Base-by-base conservation (phyloP, 2,329 filamentous ascomycete species). In the Aspergillus uvarum region DNA sequence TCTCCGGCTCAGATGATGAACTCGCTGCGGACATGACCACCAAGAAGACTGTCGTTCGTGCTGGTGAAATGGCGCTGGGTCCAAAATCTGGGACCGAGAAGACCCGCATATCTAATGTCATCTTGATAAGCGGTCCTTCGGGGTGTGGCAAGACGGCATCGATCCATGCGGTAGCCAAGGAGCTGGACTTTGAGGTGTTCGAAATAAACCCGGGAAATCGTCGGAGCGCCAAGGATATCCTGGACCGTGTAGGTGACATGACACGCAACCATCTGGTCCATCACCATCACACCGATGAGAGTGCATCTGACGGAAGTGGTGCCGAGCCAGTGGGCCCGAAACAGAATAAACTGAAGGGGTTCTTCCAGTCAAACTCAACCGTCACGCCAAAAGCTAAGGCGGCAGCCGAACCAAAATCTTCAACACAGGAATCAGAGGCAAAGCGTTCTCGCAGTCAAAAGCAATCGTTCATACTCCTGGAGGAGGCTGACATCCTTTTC, bases 181-280 rank as follows among this genome's bases (percentile, higher is more conserved):
- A 99, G 76, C 82, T 98, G 16, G 92, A 86, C 1, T 98, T 96
- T 70, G 93, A 96, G 69, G 85, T 99, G 1, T 99, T 99, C 66
- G 95, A 99, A 75, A 92, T 99, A 71, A 96, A 96, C 69, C 80
- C 94, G 0, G 87, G 91, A 61, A 91, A 86, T 66, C 87, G 93
- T 54, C 84, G 95, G 63, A 96, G 87, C 70, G 94, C 93, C 32
- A 95, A 89, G 73, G 95, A 99, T 69, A 87, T 99, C 51, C 74
- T 96, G 35, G 95, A 99, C 69, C 91, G 86, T 67, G 91, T 99
- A 49, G 96, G 95, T 47, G 92, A 99, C 75, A 98, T 99, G 94
- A 95, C 92, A 4, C 88, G 89, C 62, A 98, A 99, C 68, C 95
- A 99, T 75, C 83, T 96, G 1, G 94, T 99, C 21, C 87, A 87